These are phyloP conservation scores for Conringia planisiliqua DNA, from an alignment of 345 rosid genomes.

Conservation along the genomic window DNA sequence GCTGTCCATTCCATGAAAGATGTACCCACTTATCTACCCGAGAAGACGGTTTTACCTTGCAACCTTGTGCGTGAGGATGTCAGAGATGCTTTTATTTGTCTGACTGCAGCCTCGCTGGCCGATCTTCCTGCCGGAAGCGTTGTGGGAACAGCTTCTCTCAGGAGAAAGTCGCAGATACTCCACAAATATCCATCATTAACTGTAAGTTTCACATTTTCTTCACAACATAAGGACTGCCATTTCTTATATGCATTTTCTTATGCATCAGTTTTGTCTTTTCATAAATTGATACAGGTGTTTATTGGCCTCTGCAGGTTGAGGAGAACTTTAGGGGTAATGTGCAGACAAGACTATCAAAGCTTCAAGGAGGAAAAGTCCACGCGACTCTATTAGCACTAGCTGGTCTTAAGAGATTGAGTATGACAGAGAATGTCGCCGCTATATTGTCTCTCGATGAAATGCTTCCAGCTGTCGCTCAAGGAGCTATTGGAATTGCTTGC, in stretches of 20 bases:
- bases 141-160: constrained; percentile 94
- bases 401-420: constrained; percentile 85
- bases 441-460: constrained; percentile 77
- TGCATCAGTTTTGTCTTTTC: background rate
- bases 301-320: constrained; percentile 50
- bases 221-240: background rate
- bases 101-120: constrained; percentile 55
- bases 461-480: constrained; percentile 99
- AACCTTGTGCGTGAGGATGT: constrained; percentile 94
- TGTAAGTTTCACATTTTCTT: constrained; percentile 38
- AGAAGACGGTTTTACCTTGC: constrained; percentile 81
- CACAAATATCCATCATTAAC: constrained; percentile 74
- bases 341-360: constrained; percentile 89
- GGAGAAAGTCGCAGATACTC: constrained; percentile 94
- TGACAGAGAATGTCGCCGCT: constrained; percentile 84
- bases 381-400: constrained; percentile 95
- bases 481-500: constrained; percentile 98
- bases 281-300: background rate
- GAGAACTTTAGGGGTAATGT: constrained; percentile 96
- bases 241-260: background rate
- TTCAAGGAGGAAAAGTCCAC: constrained; percentile 72
- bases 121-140: constrained; percentile 86
- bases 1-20: constrained; percentile 99
- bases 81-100: constrained; percentile 86
- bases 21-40: constrained; percentile 91